phyloP scores from a whole-genome alignment of 176 grass and related monocot species.

The Phoenix dactylifera region DNA sequence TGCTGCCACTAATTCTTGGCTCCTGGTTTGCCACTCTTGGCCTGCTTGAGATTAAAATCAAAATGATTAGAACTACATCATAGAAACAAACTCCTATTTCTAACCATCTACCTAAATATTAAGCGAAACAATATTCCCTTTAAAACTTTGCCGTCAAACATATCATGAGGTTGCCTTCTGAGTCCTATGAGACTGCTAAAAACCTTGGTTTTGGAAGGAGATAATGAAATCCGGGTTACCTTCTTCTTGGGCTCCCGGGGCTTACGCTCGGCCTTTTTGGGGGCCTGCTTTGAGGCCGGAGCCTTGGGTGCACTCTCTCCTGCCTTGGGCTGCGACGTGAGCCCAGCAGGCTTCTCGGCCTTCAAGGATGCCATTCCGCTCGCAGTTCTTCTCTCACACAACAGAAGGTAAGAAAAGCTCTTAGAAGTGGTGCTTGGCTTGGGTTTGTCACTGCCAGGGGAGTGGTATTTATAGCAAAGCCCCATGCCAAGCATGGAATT shows the following conservation, averaged over 20 bases:
- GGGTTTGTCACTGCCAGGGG: constrained; percentile 9
- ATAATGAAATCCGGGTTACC: constrained; percentile 19
- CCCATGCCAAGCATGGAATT: constrained; percentile 16
- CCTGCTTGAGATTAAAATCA: constrained; percentile 27
- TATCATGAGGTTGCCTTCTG: not conserved
- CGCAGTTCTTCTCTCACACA: not conserved
- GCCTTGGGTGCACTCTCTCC: constrained; percentile 29
- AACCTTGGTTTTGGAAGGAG: too few relatives aligned
- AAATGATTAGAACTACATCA: not conserved
- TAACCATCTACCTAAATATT: not conserved
- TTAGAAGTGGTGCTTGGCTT: constrained; percentile 24
- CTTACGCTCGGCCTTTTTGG: constrained; percentile 76
- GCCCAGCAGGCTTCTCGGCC: constrained; percentile 39
- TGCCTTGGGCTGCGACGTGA: constrained; percentile 15
- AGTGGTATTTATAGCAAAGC: constrained; percentile 59
- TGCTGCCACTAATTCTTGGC: constrained; percentile 36
- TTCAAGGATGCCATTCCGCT: constrained; percentile 65
- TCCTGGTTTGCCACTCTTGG: constrained; percentile 41
- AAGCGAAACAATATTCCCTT: not conserved
- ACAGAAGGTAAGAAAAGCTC: constrained; percentile 12
- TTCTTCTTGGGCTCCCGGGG: constrained; percentile 70
- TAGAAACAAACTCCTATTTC: not conserved
- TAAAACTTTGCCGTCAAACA: not conserved
- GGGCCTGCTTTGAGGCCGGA: constrained; percentile 39
- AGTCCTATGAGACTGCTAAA: too few relatives aligned